Base-by-base conservation (phyloP, 2,329 filamentous ascomycete genomes). In the Hypoxylon sp. region DNA sequence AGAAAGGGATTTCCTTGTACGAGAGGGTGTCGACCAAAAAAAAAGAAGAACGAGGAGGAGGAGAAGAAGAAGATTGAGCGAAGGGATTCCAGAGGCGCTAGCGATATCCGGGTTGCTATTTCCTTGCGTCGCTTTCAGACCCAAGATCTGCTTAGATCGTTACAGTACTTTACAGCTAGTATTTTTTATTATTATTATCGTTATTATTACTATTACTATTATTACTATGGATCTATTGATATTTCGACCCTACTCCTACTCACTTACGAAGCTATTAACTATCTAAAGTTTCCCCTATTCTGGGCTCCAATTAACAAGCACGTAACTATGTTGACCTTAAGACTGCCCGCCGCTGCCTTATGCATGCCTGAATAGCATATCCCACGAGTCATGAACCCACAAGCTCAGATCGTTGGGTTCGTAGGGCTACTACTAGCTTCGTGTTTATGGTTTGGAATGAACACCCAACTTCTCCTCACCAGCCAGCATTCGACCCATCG, bases 31-130 rank as follows among this genome's bases (percentile, higher is more conserved):
- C 54, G 20, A 51, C 37, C 51, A 64, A 61, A 61, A 30, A 61
- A 37, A 61, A 37, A 22, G 42, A 17, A 10, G 25, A 35, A 17
- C 44, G 10, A 40, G 27, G 55, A 48, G 1, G 20, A 20, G 27
- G 55, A 48, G 1, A 2, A 20, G 27, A 20, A 7, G 40, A 59
- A 37, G 37, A 49, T 20, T 25, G 44, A 64, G 59, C 35, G 35
- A 51, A 59, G 44, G 53, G 57, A 61, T 56, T 49, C 30, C 6
- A 54, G 20, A 37, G 64, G 61, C 64, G 61, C 65, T 65, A 61
- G 65, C 48, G 65, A 66, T 70, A 70, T 70, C 61, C 50, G 46
- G 64, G 58, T 57, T 65, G 56, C 51, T 65, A 54, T 40, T 44
- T 62, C 40, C 37, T 61, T 65, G 22, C 46, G 27, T 51, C 61